phyloP scores from a whole-genome alignment of 345 rosid species.

The Syzygium jambos region DNA sequence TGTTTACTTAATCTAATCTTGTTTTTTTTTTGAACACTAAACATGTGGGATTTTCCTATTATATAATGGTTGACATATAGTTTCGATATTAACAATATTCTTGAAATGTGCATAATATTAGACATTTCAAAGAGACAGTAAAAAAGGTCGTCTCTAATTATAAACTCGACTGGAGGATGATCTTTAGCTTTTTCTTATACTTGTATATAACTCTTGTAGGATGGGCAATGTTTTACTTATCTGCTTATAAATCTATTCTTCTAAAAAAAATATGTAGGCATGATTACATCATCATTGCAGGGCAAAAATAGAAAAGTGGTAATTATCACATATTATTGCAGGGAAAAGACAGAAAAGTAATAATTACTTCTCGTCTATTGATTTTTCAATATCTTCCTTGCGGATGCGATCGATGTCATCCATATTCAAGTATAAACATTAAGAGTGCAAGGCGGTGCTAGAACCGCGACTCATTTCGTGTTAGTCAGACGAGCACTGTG shows the following conservation, averaged over 20 bases:
- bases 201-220: background rate
- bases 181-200: background rate
- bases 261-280: background rate
- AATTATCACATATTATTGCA: background rate
- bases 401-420: background rate
- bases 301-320: background rate
- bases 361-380: background rate
- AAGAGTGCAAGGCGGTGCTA: background rate
- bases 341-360: background rate
- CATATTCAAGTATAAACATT: background rate
- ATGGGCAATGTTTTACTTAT: background rate
- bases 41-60: background rate
- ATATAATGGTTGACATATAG: background rate
- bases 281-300: background rate
- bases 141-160: background rate
- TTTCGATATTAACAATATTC: background rate
- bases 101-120: background rate
- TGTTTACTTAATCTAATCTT: background rate
- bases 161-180: background rate
- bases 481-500: background rate
- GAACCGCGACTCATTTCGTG: background rate
- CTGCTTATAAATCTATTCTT: too few species aligned
- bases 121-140: background rate
- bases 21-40: background rate
- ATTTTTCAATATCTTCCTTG: background rate